These are phyloP conservation scores for Brassica juncea DNA, from an alignment of 345 rosid genomes.

Conservation along the genomic window DNA sequence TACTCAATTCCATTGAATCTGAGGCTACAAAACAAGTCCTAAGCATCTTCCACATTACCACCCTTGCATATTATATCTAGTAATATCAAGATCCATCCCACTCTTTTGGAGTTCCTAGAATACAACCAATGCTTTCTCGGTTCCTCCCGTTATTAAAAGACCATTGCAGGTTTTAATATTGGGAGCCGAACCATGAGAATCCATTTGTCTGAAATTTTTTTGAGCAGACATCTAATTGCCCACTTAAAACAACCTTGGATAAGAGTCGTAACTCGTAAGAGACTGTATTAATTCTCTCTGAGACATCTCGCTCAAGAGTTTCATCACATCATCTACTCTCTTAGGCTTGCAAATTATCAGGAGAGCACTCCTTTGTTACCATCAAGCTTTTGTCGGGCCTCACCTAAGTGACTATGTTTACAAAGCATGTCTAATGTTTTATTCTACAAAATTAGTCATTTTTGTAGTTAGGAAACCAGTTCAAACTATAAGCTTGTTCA, in stretches of 20 bases:
- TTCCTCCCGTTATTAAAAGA: constrained; percentile 31
- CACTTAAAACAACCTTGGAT: constrained; percentile 38
- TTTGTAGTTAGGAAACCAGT: not conserved
- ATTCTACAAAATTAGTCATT: too few relatives aligned
- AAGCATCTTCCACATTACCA: constrained; percentile 39
- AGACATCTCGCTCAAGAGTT: constrained; percentile 33
- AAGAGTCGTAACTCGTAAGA: constrained; percentile 37
- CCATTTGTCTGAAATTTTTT: constrained; percentile 36
- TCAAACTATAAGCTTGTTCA: not conserved
- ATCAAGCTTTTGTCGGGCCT: constrained; percentile 36
- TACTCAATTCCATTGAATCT: constrained; percentile 19
- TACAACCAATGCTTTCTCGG: constrained; percentile 36
- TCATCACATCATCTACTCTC: constrained; percentile 38
- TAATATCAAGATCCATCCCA: constrained; percentile 24
- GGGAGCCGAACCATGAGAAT: constrained; percentile 8
- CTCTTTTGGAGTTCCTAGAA: constrained; percentile 11
- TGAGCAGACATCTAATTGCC: constrained; percentile 28
- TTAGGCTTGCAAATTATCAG: constrained; percentile 35
- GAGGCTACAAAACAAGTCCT: constrained; percentile 34
- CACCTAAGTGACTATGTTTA: constrained; percentile 20
- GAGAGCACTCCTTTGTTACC: constrained; percentile 25
- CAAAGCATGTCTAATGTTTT: constrained; percentile 15
- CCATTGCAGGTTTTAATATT: constrained; percentile 35
- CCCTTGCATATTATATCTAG: constrained; percentile 33
- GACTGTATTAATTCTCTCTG: constrained; percentile 30